Evolutionary conservation across 1,284 basidiomycete genomes (phyloP).

Genomic region (Trametes hirsuta): DNA sequence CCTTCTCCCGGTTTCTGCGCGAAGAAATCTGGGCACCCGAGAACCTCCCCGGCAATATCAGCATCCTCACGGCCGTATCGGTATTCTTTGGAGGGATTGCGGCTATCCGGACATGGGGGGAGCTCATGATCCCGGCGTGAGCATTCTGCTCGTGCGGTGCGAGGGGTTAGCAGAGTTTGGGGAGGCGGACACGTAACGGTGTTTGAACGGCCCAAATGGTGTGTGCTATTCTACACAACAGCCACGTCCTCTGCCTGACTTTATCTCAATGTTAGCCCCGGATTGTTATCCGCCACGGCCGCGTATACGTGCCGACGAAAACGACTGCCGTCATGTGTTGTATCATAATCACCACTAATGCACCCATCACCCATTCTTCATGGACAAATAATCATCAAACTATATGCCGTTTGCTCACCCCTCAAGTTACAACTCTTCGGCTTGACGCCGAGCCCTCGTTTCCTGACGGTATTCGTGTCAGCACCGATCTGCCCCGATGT

Average conservation of each 20-base stretch:
- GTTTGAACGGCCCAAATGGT: too few relatives aligned
- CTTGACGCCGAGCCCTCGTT: too few relatives aligned
- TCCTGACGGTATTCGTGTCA: too few relatives aligned
- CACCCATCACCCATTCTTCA: background rate
- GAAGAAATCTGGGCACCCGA: slow-evolving; percentile 72
- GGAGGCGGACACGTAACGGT: background rate
- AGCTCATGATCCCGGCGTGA: slow-evolving; percentile 69
- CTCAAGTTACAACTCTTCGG: too few relatives aligned
- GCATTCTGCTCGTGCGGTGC: background rate
- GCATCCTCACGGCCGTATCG: slow-evolving; percentile 61
- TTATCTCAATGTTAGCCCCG: background rate
- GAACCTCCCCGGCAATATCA: slow-evolving; percentile 73
- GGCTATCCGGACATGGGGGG: slow-evolving; percentile 71
- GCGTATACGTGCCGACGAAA: background rate
- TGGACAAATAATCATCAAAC: too few relatives aligned
- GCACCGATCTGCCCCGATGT: too few relatives aligned
- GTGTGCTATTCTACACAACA: too few relatives aligned
- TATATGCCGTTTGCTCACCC: too few relatives aligned
- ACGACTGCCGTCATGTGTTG: background rate
- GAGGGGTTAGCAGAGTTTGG: background rate
- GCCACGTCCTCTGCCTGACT: too few relatives aligned
- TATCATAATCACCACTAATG: slow-evolving; percentile 9
- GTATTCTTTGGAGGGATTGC: slow-evolving; percentile 71
- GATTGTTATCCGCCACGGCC: too few relatives aligned
- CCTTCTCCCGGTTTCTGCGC: slow-evolving; percentile 61